Evolutionary conservation across 805 yeast genomes (phyloP).

Genomic region (Candida silvicultrix): DNA sequence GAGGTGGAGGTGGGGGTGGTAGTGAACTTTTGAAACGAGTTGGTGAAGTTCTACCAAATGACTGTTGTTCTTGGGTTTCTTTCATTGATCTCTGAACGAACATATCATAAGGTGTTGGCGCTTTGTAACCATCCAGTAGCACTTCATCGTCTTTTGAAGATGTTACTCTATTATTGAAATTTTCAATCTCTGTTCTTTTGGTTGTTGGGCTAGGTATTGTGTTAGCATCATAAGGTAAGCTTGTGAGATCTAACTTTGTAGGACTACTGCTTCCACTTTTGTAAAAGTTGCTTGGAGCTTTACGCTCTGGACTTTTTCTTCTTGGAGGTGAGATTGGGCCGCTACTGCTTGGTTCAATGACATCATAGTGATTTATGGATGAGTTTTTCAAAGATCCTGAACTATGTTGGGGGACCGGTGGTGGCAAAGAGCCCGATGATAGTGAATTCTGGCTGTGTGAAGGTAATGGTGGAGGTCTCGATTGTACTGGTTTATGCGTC

Average conservation of each 20-base stretch:
- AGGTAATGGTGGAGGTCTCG: slow-evolving; percentile 21
- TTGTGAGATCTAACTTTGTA: slow-evolving; percentile 4
- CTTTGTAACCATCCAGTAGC: slow-evolving; percentile 30
- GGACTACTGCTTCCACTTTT: slow-evolving; percentile 12
- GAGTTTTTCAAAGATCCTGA: not conserved
- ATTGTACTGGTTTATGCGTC: slow-evolving; percentile 9
- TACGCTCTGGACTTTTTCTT: slow-evolving; percentile 14
- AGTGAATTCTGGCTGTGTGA: slow-evolving; percentile 14
- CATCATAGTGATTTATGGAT: slow-evolving; percentile 7
- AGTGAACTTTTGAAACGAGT: slow-evolving; percentile 17
- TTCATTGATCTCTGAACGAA: slow-evolving; percentile 8
- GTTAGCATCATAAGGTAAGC: slow-evolving; percentile 19
- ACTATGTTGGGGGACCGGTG: slow-evolving; percentile 11
- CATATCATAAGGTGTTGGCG: slow-evolving; percentile 41
- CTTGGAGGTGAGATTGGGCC: slow-evolving; percentile 1
- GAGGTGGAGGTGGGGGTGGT: slow-evolving; percentile 13
- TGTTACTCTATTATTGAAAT: not conserved
- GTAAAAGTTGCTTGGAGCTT: slow-evolving; percentile 8
- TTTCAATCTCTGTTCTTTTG: slow-evolving; percentile 2
- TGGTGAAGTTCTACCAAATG: slow-evolving; percentile 12
- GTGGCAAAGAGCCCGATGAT: slow-evolving; percentile 5
- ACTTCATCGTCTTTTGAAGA: slow-evolving; percentile 24
- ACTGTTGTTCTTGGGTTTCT: not conserved
- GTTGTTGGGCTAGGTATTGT: slow-evolving; percentile 6
- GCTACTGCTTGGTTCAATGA: slow-evolving; percentile 15